Percentiles rank a stretch among this genome's conserved stretches.
phyloP scores from a whole-genome alignment of 2,329 filamentous ascomycete genomes.

The Blastomyces emzantsi region DNA sequence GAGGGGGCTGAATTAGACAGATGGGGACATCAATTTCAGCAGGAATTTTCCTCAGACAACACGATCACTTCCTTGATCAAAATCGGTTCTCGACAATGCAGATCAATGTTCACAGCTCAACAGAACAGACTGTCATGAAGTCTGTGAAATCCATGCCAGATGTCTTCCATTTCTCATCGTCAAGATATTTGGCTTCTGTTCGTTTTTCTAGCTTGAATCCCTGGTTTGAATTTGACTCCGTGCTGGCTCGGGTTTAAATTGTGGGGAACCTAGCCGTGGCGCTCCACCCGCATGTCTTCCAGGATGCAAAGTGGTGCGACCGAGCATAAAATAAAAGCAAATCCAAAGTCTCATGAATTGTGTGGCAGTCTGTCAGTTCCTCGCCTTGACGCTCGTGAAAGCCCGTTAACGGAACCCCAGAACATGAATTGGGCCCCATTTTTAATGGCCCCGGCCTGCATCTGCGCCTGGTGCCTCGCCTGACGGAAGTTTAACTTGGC shows the following conservation, averaged over 20 bases:
- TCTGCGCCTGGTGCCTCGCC: not conserved
- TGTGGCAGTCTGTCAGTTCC: not conserved
- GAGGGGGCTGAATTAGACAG: not conserved
- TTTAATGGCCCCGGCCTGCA: not conserved
- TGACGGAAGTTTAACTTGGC: not conserved
- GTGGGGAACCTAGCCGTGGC: not conserved
- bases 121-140: not conserved
- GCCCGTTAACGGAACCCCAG: not conserved
- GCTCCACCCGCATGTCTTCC: not conserved
- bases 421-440: not conserved
- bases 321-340: not conserved
- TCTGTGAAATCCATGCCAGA: not conserved
- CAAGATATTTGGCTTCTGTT: not conserved
- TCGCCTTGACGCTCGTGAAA: not conserved
- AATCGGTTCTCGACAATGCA: not conserved
- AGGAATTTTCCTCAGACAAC: not conserved
- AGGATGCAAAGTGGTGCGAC: not conserved
- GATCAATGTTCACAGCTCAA: not conserved
- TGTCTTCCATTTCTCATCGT: not conserved
- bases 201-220: not conserved
- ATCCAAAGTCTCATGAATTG: not conserved
- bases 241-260: not conserved
- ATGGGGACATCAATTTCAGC: not conserved
- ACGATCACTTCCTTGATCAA: not conserved
- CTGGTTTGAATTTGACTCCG: too few species aligned